Evolutionary conservation across 2,329 filamentous ascomycete genomes (phyloP).

Genomic region (Scedosporium boydii): DNA sequence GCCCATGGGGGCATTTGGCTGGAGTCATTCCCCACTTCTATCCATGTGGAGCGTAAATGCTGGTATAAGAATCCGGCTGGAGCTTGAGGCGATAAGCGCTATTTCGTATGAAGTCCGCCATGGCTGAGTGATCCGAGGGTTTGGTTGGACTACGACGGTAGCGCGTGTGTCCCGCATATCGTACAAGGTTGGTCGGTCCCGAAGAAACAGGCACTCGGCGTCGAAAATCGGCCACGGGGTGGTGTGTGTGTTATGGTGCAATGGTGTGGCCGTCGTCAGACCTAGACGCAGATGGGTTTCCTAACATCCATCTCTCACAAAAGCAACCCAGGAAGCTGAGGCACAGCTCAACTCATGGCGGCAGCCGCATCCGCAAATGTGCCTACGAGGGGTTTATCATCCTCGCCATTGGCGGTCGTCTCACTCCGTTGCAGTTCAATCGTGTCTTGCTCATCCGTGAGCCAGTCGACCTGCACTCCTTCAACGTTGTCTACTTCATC

Average conservation of each 20-base stretch:
- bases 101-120: background rate
- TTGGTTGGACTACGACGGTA: background rate
- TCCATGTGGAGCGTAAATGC: background rate
- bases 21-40: no score
- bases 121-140: background rate
- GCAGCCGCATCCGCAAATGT: slow-evolving; percentile 52
- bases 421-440: slow-evolving; percentile 23
- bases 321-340: no score
- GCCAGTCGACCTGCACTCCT: slow-evolving; percentile 45
- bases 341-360: slow-evolving; percentile 29
- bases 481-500: slow-evolving; percentile 22
- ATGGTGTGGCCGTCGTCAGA: no score
- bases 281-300: background rate
- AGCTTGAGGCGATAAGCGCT: background rate
- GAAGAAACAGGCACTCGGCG: no score
- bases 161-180: background rate
- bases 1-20: no score
- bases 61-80: background rate
- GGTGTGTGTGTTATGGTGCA: no score
- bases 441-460: slow-evolving; percentile 37
- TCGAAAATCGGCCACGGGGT: no score
- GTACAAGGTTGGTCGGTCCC: background rate
- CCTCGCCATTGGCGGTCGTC: background rate
- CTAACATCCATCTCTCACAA: no score
- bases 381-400: slow-evolving; percentile 40